Conservation (phyloP, 2,329 filamentous ascomycete genomes). For the Sclerotinia nivalis region DNA sequence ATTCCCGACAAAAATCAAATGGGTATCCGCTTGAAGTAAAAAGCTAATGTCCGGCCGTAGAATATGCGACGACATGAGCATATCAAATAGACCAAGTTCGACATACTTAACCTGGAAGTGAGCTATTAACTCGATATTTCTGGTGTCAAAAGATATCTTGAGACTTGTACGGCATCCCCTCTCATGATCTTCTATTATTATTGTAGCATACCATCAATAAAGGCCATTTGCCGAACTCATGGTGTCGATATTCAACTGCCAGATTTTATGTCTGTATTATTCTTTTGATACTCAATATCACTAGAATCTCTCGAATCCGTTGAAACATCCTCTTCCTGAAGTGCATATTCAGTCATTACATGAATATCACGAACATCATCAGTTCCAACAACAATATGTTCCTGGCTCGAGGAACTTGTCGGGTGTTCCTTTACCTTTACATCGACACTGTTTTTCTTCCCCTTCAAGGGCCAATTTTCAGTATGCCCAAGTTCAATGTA, state of each 20-base stretch:
- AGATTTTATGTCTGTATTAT: neutral
- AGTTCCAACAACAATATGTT: neutral
- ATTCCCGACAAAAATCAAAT: neutral
- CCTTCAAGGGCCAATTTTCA: neutral
- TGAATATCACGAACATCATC: neutral
- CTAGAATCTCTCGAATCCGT: neutral
- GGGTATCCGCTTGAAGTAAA: slow-evolving; percentile 9
- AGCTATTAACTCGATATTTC: neutral
- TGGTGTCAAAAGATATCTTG: neutral
- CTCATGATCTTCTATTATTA: too few species aligned
- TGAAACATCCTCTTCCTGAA: neutral
- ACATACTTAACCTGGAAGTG: neutral
- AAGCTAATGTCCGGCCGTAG: neutral
- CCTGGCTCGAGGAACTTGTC: neutral
- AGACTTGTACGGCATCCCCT: neutral
- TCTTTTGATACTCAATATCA: slow-evolving; percentile 4
- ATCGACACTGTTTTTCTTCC: neutral
- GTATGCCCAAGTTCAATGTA: slow-evolving; percentile 2
- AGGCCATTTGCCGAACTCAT: neutral
- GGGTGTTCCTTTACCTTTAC: neutral
- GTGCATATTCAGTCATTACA: neutral
- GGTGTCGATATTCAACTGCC: neutral
- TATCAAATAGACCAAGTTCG: neutral
- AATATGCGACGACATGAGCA: neutral
- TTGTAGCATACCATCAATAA: neutral